Evolutionary conservation across 768 basidiomycete species (phyloP), one percentile per base, ranked within the genome.

Genomic region (Rubroboletus pulcherrimus): DNA sequence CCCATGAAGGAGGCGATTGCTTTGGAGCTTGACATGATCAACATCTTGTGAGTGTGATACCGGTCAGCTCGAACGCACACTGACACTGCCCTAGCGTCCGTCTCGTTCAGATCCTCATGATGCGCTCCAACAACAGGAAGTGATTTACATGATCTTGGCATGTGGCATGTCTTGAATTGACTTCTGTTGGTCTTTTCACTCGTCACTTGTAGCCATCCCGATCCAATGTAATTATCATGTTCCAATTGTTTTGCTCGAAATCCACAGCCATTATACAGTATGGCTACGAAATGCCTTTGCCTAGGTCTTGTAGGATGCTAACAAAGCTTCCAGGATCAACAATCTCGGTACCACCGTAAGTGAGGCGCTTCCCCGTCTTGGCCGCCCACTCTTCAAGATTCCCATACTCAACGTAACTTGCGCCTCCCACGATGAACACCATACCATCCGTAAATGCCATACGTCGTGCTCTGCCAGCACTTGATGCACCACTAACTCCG

Each of bases 291-390:
- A 51, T 63, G 26, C 58, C 57, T 64, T 78, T 82, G 1, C 88
- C 88, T 17, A 93, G 73, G 40, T 75, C 78, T 50, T 83, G 84
- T 62, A 98, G 70, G 30, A 87, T 77, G 33, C 77, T 73, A 19
- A 98, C 78, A 68, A 99, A 98, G 45, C 85, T 84, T 67, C 81
- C 84, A 6, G 97, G 97, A 63, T 93, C 89, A 46, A 97, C 66
- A 39, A 99, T 94, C 68, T 98, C 97, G 17, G 96, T 98, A 19
- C 92, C 91, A 17, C 97, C 97, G 69, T 99, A 99, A 35, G 91
- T 89, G 43, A 98, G 84, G 58, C 83, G 78, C 72, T 93, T 92
- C 14, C 91, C 91, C 6, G 85, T 83, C 73, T 84, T 85, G 50
- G 72, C 74, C 4, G 91, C 91, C 93, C 95, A 97, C 72, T 98